Evolutionary conservation across 2,329 filamentous ascomycete genomes (phyloP).

Genomic region (Herpotrichia juniperi): DNA sequence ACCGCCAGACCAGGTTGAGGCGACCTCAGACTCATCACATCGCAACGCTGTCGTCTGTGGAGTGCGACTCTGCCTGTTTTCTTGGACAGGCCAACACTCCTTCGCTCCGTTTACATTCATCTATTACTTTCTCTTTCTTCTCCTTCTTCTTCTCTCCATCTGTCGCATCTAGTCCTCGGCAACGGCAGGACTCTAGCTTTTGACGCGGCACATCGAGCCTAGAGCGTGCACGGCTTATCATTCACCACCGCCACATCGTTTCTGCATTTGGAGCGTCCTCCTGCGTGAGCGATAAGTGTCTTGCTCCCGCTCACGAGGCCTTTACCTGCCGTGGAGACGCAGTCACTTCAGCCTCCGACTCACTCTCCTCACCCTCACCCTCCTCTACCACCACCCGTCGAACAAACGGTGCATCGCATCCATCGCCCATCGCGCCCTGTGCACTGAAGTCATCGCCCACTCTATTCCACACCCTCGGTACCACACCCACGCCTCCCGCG

Average conservation of each 20-base stretch:
- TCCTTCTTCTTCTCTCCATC: background rate
- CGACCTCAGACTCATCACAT: background rate
- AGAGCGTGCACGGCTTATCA: conserved; percentile 16
- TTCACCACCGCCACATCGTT: conserved; percentile 16
- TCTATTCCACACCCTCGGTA: conserved; percentile 34
- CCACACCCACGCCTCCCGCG: conserved; percentile 23
- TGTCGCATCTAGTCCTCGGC: background rate
- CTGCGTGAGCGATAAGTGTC: conserved; percentile 32
- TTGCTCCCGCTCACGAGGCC: conserved; percentile 12
- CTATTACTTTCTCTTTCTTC: background rate
- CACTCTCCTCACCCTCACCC: conserved; percentile 4
- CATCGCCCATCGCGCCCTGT: conserved; percentile 1
- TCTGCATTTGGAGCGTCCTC: conserved; percentile 23
- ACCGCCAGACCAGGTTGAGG: background rate
- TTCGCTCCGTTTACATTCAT: background rate
- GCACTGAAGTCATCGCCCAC: conserved; percentile 24
- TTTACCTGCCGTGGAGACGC: conserved; percentile 4
- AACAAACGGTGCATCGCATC: conserved; percentile 1
- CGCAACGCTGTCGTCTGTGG: background rate
- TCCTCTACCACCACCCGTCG: conserved; percentile 1
- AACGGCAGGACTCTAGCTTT: background rate
- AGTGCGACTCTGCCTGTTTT: background rate
- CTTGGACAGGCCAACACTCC: background rate
- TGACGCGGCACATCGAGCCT: background rate
- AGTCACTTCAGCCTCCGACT: conserved; percentile 16